Evolutionary conservation across 1,139 yeast genomes (phyloP).

Genomic region (Meyerozyma athensensis): DNA sequence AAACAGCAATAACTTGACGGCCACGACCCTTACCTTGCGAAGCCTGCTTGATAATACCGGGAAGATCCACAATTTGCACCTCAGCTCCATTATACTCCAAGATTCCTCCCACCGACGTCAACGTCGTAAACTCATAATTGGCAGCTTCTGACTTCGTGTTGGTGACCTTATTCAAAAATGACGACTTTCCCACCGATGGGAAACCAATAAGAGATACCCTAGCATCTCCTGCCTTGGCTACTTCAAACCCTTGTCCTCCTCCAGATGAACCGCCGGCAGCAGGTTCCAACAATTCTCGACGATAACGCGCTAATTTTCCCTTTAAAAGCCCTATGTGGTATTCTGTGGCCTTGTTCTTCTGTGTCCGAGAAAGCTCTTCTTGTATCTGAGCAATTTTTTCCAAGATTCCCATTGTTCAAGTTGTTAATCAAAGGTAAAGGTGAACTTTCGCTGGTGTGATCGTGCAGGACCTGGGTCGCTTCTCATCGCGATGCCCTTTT

Average conservation of each 20-base stretch:
- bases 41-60: slow-evolving; percentile 97
- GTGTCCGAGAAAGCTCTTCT: slow-evolving; percentile 91
- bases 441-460: neutral
- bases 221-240: slow-evolving; percentile 93
- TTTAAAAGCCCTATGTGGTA: slow-evolving; percentile 90
- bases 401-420: slow-evolving; percentile 1
- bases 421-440: neutral
- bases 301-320: slow-evolving; percentile 91
- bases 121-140: slow-evolving; percentile 89
- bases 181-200: slow-evolving; percentile 96
- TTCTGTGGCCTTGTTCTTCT: slow-evolving; percentile 96
- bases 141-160: slow-evolving; percentile 95
- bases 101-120: slow-evolving; percentile 95
- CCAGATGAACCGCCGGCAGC: slow-evolving; percentile 71
- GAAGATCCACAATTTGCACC: slow-evolving; percentile 91
- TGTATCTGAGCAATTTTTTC: slow-evolving; percentile 89
- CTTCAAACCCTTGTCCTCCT: slow-evolving; percentile 92
- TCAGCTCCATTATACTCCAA: slow-evolving; percentile 94
- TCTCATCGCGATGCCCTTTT: slow-evolving; percentile 1
- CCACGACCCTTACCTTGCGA: slow-evolving; percentile 98
- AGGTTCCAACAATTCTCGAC: slow-evolving; percentile 89
- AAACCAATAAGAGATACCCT: slow-evolving; percentile 93
- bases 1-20: slow-evolving; percentile 92
- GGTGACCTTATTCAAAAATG: slow-evolving; percentile 80
- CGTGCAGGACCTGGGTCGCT: neutral